Base-by-base conservation (phyloP, 2,329 filamentous ascomycete genomes). In the Mycocentrospora acerina region DNA sequence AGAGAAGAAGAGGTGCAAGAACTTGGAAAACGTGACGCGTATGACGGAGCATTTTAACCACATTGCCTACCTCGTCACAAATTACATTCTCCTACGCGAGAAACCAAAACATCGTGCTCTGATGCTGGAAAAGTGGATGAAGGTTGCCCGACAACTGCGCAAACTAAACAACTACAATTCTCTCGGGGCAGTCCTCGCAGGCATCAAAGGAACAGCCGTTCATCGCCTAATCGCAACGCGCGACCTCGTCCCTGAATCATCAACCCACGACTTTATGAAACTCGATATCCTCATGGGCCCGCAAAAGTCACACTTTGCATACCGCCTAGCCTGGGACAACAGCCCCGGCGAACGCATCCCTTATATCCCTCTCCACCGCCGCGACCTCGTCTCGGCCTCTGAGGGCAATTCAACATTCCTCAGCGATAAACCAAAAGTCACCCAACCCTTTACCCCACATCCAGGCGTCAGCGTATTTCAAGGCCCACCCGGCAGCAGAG, bases 151-250 rank as follows among this genome's bases (percentile, higher is more conserved):
- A 58, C 91, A 90, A 70, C 74, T 98, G 33, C 86, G 93, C 26
- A 85, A 90, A 60, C 72, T 95, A 46, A 96, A 97, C 73, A 97
- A 98, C 67, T 98, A 97, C 74, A 97, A 97, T 64, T 87, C 90
- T 0, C 75, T 98, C 2, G 91, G 90, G n/a, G 91, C 93, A 7
- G 82, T 98, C 24, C 80, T 98, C 41, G 91, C 93, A 6, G 93
- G 91, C 7, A 86, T 98, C 59, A 95, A 94, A 62, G 86, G 88
- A 42, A 88, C 87, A 2, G 83, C 90, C 1, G 85, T 98, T 18
- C 86, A 93, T 60, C 85, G 93, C 13, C 79, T 98, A 2, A 73
- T 79, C 0, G 86, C 90, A 55, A 97, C 93, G 0, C 78, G 86
- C 44, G 81, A 86, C 11, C 70, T 96, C 12, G 81, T 97, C 3